These are phyloP conservation scores for Aspergillus phoenicis DNA, from an alignment of 2,329 filamentous ascomycete species.

Conservation along the genomic window DNA sequence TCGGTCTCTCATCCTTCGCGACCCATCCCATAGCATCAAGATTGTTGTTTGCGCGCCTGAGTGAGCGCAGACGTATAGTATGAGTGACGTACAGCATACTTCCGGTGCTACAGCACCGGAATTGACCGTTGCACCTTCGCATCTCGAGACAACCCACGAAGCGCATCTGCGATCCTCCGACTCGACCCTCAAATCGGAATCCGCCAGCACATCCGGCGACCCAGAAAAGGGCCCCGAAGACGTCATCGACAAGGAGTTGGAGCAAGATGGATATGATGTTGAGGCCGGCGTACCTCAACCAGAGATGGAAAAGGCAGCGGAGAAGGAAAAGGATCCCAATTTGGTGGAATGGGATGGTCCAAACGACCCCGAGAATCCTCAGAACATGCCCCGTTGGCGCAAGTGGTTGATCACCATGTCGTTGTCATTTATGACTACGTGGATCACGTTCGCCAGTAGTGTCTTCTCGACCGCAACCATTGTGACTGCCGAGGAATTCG, in stretches of 20 bases:
- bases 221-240: conserved; percentile 10
- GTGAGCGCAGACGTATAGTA: not conserved
- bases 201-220: conserved; percentile 9
- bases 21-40: not conserved
- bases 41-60: not conserved
- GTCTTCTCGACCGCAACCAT: conserved; percentile 49
- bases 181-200: conserved; percentile 16
- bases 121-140: conserved; percentile 9
- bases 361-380: conserved; percentile 37
- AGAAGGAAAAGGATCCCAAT: conserved; percentile 29
- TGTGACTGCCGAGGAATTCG: conserved; percentile 46
- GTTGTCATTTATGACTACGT: conserved; percentile 42
- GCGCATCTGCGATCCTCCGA: conserved; percentile 15
- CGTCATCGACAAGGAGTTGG: conserved; percentile 10
- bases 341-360: conserved; percentile 38
- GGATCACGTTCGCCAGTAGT: conserved; percentile 51
- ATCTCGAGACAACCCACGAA: conserved; percentile 9
- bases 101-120: conserved; percentile 5
- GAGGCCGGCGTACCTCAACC: conserved; percentile 14
- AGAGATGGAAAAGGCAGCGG: conserved; percentile 9
- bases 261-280: conserved; percentile 15
- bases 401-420: conserved; percentile 47
- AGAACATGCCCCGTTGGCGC: conserved; percentile 32
- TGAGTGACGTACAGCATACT: conserved; percentile 7
- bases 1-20: not conserved